phyloP scores from a whole-genome alignment of 1,284 basidiomycete genomes.

The Pyrrhoderma noxium region DNA sequence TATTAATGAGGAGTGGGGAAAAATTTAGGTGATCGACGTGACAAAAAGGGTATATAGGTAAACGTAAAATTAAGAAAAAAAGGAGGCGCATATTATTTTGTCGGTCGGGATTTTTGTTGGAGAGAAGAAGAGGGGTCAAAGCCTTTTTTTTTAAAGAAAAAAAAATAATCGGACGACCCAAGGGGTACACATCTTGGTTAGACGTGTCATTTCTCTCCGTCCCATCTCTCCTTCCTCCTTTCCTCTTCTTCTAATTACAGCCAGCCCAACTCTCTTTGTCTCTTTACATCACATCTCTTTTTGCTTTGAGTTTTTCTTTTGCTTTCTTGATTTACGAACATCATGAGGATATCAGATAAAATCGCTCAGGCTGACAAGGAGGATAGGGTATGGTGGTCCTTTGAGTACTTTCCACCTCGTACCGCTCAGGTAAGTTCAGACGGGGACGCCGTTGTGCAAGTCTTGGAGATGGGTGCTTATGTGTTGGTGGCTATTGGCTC shows the following conservation, averaged over 20 bases:
- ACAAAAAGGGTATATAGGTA: neutral
- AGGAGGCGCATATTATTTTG: too few relatives aligned
- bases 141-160: too few relatives aligned
- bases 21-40: neutral
- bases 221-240: too few relatives aligned
- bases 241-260: too few relatives aligned
- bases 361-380: constrained; percentile 78
- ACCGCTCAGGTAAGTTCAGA: constrained; percentile 83
- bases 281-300: constrained; percentile 15
- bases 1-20: too few relatives aligned
- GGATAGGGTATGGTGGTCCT: constrained; percentile 88
- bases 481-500: neutral
- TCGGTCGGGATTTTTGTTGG: too few relatives aligned
- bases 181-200: too few relatives aligned
- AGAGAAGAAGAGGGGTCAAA: too few relatives aligned
- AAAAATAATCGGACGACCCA: too few relatives aligned
- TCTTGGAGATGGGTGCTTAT: neutral
- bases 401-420: constrained; percentile 94
- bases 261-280: neutral
- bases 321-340: constrained; percentile 10
- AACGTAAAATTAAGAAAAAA: constrained; percentile 1
- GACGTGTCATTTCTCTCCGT: too few relatives aligned
- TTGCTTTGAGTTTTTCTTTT: constrained; percentile 18
- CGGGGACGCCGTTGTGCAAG: neutral
- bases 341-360: constrained; percentile 89